Evolutionary conservation across 805 yeast species (phyloP).

Genomic region (Torulaspora maleeae): DNA sequence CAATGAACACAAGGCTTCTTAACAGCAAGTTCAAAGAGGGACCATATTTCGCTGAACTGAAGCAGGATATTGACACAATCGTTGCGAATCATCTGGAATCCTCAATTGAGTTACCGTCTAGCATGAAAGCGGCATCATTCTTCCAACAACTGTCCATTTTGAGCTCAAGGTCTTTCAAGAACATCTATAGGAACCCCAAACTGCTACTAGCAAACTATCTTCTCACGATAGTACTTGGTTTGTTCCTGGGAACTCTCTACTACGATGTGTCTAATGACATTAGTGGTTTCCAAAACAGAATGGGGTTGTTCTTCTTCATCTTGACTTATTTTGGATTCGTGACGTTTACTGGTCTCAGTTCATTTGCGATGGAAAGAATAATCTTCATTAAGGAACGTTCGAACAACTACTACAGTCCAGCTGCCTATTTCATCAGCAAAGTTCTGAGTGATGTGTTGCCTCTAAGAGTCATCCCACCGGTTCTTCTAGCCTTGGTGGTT

Average conservation of each 20-base stretch:
- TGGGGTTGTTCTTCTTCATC: slow-evolving; percentile 88
- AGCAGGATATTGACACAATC: slow-evolving; percentile 32
- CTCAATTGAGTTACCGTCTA: slow-evolving; percentile 13
- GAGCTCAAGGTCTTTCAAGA: slow-evolving; percentile 84
- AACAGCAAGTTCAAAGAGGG: slow-evolving; percentile 36
- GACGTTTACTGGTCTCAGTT: slow-evolving; percentile 83
- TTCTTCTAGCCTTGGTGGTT: slow-evolving; percentile 68
- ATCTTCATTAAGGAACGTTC: slow-evolving; percentile 91
- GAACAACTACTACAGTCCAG: slow-evolving; percentile 86
- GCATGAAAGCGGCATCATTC: slow-evolving; percentile 46
- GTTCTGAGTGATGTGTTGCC: slow-evolving; percentile 91
- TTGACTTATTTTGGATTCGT: slow-evolving; percentile 92
- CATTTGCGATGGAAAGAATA: slow-evolving; percentile 83
- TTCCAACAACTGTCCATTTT: slow-evolving; percentile 64
- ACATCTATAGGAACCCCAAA: slow-evolving; percentile 87
- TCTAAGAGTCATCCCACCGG: slow-evolving; percentile 86
- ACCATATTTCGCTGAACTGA: slow-evolving; percentile 29
- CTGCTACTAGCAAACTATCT: slow-evolving; percentile 80
- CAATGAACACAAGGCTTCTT: slow-evolving; percentile 20
- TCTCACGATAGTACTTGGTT: slow-evolving; percentile 69
- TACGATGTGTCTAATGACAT: slow-evolving; percentile 82
- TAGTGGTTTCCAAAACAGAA: slow-evolving; percentile 92
- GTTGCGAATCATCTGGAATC: slow-evolving; percentile 19
- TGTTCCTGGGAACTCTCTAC: slow-evolving; percentile 81
- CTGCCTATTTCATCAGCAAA: slow-evolving; percentile 80